Percentiles rank a stretch among this genome's conserved stretches.
phyloP scores from a whole-genome alignment of 163 green algal genomes.

The Scenedesmus sp. region DNA sequence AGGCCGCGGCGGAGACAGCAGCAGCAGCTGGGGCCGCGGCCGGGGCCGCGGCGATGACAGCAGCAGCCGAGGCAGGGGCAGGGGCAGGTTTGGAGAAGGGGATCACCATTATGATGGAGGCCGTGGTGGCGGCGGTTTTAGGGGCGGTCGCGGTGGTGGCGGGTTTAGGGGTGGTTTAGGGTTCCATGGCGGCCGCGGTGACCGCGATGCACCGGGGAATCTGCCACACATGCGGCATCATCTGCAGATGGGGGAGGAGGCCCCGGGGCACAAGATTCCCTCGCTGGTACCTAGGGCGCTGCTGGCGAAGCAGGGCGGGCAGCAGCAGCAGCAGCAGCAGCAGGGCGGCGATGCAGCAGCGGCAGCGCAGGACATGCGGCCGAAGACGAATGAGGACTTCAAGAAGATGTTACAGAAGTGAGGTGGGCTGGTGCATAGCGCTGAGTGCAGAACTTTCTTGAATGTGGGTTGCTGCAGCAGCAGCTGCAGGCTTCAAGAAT shows the following conservation, averaged over 20 bases:
- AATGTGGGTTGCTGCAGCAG: background rate
- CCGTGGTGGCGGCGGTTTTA: background rate
- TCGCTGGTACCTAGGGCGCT: constrained; percentile 12
- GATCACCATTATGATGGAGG: constrained; percentile 1
- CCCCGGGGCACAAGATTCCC: constrained; percentile 46
- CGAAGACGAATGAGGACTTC: constrained; percentile 82
- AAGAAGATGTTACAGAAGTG: constrained; percentile 74
- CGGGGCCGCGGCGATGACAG: background rate
- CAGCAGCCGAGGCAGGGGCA: constrained; percentile 16
- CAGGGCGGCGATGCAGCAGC: constrained; percentile 17
- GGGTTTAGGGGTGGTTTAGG: constrained; percentile 32
- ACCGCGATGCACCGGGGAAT: background rate
- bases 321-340: background rate
- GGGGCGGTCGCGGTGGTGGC: constrained; percentile 8
- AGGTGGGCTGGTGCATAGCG: background rate
- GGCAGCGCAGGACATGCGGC: constrained; percentile 27
- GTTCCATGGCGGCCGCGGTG: constrained; percentile 2
- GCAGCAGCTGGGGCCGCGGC: constrained; percentile 9
- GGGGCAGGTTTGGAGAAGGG: background rate
- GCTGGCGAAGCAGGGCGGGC: background rate
- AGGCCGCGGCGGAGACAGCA: background rate
- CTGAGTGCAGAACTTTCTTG: background rate
- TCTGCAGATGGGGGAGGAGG: constrained; percentile 24
- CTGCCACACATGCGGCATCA: constrained; percentile 34
- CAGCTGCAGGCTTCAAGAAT: no score